Conservation (phyloP, 2,329 filamentous ascomycete genomes). For the Trichophyton simii region DNA sequence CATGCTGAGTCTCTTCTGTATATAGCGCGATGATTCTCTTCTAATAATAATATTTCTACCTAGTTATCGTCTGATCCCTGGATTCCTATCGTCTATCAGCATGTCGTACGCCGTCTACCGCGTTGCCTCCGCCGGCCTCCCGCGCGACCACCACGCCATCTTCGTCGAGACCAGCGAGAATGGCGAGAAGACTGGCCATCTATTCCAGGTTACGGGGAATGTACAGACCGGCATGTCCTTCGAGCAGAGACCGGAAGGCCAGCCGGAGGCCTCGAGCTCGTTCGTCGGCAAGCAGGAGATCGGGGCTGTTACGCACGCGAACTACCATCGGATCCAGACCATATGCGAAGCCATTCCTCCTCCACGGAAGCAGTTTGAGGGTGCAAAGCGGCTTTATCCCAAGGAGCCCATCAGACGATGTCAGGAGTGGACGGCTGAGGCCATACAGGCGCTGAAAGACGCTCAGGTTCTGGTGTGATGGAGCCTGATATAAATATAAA, state of each 20-base stretch:
- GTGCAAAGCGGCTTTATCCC: slow-evolving; percentile 18
- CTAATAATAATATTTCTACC: too few species aligned
- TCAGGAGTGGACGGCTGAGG: slow-evolving; percentile 23
- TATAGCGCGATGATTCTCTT: too few species aligned
- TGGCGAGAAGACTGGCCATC: slow-evolving; percentile 12
- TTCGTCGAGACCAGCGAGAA: slow-evolving; percentile 18
- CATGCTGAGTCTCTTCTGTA: too few species aligned
- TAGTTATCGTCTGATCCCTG: too few species aligned
- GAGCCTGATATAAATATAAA: not conserved
- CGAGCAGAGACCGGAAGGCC: slow-evolving; percentile 7
- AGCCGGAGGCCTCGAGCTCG: slow-evolving; percentile 4
- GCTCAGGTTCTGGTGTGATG: slow-evolving; percentile 5
- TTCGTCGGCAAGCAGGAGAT: slow-evolving; percentile 6
- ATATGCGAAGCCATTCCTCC: slow-evolving; percentile 12
- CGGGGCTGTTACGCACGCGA: slow-evolving; percentile 6
- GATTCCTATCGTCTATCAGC: not conserved
- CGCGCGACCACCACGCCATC: slow-evolving; percentile 21
- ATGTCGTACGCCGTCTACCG: slow-evolving; percentile 14
- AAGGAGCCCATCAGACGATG: slow-evolving; percentile 17
- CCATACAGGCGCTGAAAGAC: slow-evolving; percentile 11
- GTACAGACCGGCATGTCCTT: slow-evolving; percentile 22
- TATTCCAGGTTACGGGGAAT: slow-evolving; percentile 22
- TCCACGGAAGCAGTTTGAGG: slow-evolving; percentile 23
- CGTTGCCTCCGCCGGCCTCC: slow-evolving; percentile 13
- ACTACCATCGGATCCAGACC: slow-evolving; percentile 9